Base-by-base conservation (phyloP, 805 yeast genomes). In the Diddensiella santjacobensis region DNA sequence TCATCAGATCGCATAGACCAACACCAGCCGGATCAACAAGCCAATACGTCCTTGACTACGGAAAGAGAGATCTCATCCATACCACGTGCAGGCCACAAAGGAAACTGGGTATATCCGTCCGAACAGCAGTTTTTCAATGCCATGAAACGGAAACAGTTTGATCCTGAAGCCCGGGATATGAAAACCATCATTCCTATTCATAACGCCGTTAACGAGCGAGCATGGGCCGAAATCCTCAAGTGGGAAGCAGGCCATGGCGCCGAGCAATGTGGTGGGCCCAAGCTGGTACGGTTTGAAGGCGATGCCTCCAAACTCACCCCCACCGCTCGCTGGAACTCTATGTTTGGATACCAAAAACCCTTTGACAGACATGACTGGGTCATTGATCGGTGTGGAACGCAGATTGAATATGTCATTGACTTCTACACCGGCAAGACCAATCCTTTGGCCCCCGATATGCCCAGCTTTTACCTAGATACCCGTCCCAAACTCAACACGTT, bases 361-460 rank as follows among this genome's bases (percentile, higher is more conserved):
- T 91, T 91, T 68, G 99, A 91, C 67, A 77, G 99, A 59, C 99
- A 91, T 63, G 99, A 91, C 67, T 91, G 99, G 99, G 72, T 77
- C 4, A 76, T 91, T 8, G 81, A 85, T 58, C 71, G 97, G 46
- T 87, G 96, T 65, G 98, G 98, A 2, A 75, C 70, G 19, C 75
- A 77, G 44, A 76, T 91, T 18, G 96, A 88, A 42, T 91, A 91
- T 59, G 97, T 91, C 39, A 91, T 91, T 60, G 99, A 91, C 65
- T 91, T 89, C 63, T 91, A 91, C 66, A 64, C 79, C 10, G 83
- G 84, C 3, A 76, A 74, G 45, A 73, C 80, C 5, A 70, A 71
- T 48, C 73, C 77, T 3, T 48, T 58, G 19, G 64, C 65, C 42
- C 75, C 77, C 2, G 73, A 75, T 0, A 64, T 73, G 58, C 80